Evolutionary conservation across 306 rosid genomes (phyloP), one percentile per base, ranked within the genome.

Genomic region (Corylus heterophylla): DNA sequence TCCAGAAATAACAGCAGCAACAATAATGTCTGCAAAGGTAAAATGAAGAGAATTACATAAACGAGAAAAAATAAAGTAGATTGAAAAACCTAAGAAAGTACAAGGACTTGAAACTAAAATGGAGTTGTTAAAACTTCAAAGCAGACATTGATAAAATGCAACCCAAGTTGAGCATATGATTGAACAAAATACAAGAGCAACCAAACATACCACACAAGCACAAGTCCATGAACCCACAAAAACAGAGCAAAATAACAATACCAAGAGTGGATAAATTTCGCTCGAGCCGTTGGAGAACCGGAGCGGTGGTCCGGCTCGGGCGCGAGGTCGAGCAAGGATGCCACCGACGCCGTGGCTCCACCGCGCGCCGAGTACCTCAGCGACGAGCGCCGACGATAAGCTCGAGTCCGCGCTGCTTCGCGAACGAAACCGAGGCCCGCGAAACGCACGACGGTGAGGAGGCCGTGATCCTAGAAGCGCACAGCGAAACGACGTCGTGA

Each of bases 1-100:
- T 77, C 89, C 89, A 59, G 88, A 86, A 16, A 86, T 86, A 37
- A 86, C 86, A 47, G 85, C 77, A 13, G 80, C 83, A 49, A 84
- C 87, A 72, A 88, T 47, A 17, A 88, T 79, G 52, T 88, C 92
- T 86, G 76, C 49, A 67, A 20, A 82, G 20, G 55, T 42, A 47
- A 64, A 31, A 73, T 12, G 66, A 48, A 58, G 17, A 22, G 5
- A 75, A 48, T 48, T 73, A 62, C 18, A 9, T 27, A 11, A 20
- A 66, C 37, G 50, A 31, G 62, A 5, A 31, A 31, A 48, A 20
- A 67, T 22, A 25, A 31, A 4, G 27, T 67, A 39, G 71, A 39
- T 39, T 67, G 14, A n/a, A 39, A 49, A 67, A 67, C 27, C 14
- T 37, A 39, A 67, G 8, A 69, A 20, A 9, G 42, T 9, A 44